Base-by-base conservation (phyloP, 2,329 filamentous ascomycete genomes). In the Blastomyces parvus region DNA sequence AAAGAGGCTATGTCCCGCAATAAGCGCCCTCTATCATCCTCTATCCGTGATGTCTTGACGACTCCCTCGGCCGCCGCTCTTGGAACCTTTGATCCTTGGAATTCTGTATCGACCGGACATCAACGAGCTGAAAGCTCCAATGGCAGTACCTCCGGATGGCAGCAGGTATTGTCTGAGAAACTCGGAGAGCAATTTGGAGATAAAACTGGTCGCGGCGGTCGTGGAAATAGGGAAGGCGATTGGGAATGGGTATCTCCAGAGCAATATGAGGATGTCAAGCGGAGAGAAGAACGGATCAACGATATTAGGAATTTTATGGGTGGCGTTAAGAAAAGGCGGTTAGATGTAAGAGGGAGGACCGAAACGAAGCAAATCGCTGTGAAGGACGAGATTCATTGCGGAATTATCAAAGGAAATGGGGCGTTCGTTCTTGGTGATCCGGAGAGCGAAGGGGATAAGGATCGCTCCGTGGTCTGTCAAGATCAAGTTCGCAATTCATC, bases 141-240 rank as follows among this genome's bases (percentile, higher is more conserved):
- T 63, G 65, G 65, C 19, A 66, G 33, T 42, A 63, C 62, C 53
- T 38, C 64, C 60, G 65, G 65, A 42, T 69, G 65, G 67, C 66
- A 65, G 62, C 63, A 70, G 61, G 64, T 62, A 46, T 63, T 62
- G 56, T 63, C 60, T 42, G 36, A 62, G 27, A 66, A 65, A 59
- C 61, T 69, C 46, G 63, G 57, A 19, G 59, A 25, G 36, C 67
- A 64, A 36, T 66, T 66, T 64, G 63, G 63, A 19, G 62, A 56
- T 59, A 52, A 57, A 61, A 61, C 60, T 22, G 62, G 58, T 60
- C 57, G 52, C 42, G 59, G 55, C 77, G 77, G 46, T 75, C 13
- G 48, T 13, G 77, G 65, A 80, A 81, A 73, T 77, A 77, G 53
- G 78, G 64, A 78, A 73, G 67, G 81, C 78, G 67, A 84, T 83